These are phyloP conservation scores for Senna tora DNA, from an alignment of 306 rosid species.

Conservation along the genomic window DNA sequence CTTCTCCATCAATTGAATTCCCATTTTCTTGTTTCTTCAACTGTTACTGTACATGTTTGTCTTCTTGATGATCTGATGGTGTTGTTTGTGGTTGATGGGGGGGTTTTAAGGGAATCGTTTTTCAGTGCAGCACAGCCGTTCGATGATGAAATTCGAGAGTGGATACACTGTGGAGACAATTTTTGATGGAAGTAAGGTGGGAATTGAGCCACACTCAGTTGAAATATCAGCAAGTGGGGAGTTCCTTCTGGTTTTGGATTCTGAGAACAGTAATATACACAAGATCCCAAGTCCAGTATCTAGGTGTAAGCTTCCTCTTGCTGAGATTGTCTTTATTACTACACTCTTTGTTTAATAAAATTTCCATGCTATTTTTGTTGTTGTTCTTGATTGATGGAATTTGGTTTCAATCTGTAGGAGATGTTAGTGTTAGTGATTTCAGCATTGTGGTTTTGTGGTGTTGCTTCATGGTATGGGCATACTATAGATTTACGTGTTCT, in stretches of 20 bases:
- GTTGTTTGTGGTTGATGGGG: not conserved
- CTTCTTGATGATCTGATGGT: conserved; percentile 10
- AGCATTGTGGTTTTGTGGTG: conserved; percentile 6
- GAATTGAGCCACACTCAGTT: conserved; percentile 90
- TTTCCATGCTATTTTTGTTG: conserved; percentile 4
- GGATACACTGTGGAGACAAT: conserved; percentile 90
- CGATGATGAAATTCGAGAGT: conserved; percentile 94
- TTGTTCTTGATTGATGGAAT: conserved; percentile 9
- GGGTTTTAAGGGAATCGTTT: conserved; percentile 41
- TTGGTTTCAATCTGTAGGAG: conserved; percentile 14
- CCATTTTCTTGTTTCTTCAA: conserved; percentile 25
- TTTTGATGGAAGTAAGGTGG: conserved; percentile 88
- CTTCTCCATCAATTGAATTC: conserved; percentile 19
- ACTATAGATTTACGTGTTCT: conserved; percentile 37
- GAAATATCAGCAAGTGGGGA: conserved; percentile 75
- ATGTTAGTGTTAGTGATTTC: not conserved
- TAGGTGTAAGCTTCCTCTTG: conserved; percentile 61
- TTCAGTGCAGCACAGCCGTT: conserved; percentile 71
- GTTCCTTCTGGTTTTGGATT: conserved; percentile 81
- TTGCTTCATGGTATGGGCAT: conserved; percentile 30
- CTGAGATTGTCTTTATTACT: conserved; percentile 15
- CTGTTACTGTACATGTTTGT: conserved; percentile 25
- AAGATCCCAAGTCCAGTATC: conserved; percentile 77
- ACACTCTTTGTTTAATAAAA: not conserved
- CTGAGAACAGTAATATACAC: conserved; percentile 86